Conservation (phyloP, 257 asterid species). For the Voacanga thouarsii region DNA sequence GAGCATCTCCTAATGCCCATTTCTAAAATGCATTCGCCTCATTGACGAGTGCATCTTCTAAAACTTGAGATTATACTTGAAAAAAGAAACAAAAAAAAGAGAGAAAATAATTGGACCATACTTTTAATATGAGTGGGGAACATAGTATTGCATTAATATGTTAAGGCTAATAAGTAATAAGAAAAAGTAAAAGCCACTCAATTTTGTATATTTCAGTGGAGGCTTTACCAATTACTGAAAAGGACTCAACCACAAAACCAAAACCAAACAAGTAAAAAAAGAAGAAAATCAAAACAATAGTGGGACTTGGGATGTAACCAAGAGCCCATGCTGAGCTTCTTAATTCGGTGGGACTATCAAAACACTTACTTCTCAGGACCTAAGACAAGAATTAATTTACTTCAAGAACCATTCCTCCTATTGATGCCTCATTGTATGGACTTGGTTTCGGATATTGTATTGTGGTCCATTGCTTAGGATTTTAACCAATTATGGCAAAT, state of each 20-base stretch:
- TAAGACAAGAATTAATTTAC: background rate
- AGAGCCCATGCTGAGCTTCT: conserved; percentile 7
- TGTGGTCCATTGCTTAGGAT: background rate
- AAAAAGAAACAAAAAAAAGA: background rate
- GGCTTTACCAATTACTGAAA: conserved; percentile 15
- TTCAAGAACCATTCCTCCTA: background rate
- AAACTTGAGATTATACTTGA: background rate
- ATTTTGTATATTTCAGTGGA: conserved; percentile 16
- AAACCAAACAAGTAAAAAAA: background rate
- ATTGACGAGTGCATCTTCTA: background rate
- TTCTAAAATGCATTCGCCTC: background rate
- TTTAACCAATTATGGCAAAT: conserved; percentile 17
- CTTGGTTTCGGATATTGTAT: conserved; percentile 13
- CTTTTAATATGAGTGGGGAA: conserved; percentile 16
- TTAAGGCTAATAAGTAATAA: conserved; percentile 6
- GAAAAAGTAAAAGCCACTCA: conserved; percentile 7
- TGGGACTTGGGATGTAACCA: background rate
- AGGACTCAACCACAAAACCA: conserved; percentile 11
- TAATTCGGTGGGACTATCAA: conserved; percentile 6
- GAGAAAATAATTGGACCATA: background rate
- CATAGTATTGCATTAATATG: conserved; percentile 10
- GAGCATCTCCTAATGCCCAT: background rate
- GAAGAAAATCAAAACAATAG: too few species aligned
- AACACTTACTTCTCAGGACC: conserved; percentile 8
- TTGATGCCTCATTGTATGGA: conserved; percentile 23